A percentile compares a stretch with the other conserved stretches of the same genome.
These are phyloP conservation scores for Larix kaempferi DNA, from an alignment of 75 land plant genomes.

Conservation along the genomic window DNA sequence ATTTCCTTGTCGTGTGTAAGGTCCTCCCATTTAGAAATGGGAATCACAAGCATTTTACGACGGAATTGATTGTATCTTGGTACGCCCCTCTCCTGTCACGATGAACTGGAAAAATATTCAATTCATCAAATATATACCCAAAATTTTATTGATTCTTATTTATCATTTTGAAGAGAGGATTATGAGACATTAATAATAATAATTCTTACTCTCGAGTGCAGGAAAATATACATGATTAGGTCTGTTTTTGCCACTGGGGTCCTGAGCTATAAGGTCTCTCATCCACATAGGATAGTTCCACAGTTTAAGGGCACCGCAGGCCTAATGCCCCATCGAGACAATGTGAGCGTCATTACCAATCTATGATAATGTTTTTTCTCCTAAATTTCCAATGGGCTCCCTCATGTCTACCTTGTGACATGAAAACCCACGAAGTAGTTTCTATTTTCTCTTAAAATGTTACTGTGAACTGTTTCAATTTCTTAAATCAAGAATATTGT, in stretches of 20 bases:
- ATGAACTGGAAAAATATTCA: slow-evolving; percentile 27
- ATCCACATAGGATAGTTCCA: slow-evolving; percentile 73
- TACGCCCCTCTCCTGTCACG: slow-evolving; percentile 57
- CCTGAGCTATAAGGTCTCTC: slow-evolving; percentile 44
- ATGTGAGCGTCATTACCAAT: slow-evolving; percentile 36
- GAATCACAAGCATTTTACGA: slow-evolving; percentile 50
- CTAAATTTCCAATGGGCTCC: slow-evolving; percentile 32
- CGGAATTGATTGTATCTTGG: slow-evolving; percentile 70
- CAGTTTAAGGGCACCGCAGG: slow-evolving; percentile 51
- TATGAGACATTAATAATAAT: neutral
- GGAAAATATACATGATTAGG: slow-evolving; percentile 60
- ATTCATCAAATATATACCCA: neutral
- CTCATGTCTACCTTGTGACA: slow-evolving; percentile 27
- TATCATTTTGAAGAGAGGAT: too few species aligned
- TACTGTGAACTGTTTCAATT: neutral
- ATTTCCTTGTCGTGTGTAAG: slow-evolving; percentile 49
- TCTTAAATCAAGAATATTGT: neutral
- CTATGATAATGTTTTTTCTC: slow-evolving; percentile 26
- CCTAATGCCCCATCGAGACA: slow-evolving; percentile 54
- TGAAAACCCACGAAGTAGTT: neutral
- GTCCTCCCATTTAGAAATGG: slow-evolving; percentile 71
- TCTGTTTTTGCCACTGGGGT: slow-evolving; percentile 43
- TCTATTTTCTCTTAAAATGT: too few species aligned
- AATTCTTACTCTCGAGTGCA: slow-evolving; percentile 53
- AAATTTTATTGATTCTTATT: too few species aligned